phyloP scores from a whole-genome alignment of 192 early-diverging fungal genomes.

The Linnemannia schmuckeri region DNA sequence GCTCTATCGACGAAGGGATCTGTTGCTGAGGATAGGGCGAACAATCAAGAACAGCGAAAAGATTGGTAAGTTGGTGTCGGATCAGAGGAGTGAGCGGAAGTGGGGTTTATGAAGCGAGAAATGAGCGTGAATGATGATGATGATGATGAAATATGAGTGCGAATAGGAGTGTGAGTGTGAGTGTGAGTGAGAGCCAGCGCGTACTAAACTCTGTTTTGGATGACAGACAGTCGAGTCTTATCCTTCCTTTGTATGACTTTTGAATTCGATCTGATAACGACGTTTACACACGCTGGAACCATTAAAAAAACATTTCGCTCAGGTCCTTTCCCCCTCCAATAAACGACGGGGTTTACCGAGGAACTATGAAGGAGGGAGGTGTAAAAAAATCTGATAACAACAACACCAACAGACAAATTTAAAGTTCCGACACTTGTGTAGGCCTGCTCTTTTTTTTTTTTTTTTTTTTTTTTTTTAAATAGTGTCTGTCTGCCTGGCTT shows the following conservation, averaged over 20 bases:
- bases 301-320: not conserved
- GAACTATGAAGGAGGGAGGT: not conserved
- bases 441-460: not conserved
- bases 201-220: not conserved
- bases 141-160: not conserved
- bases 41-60: too few species aligned
- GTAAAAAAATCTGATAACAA: not conserved
- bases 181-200: not conserved
- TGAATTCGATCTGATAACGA: conserved; percentile 4
- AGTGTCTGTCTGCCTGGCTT: not conserved
- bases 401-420: not conserved
- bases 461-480: not conserved
- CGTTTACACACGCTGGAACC: too few species aligned
- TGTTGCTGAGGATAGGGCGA: too few species aligned
- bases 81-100: not conserved
- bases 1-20: too few species aligned
- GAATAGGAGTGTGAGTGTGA: not conserved
- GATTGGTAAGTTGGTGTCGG: too few species aligned
- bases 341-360: not conserved
- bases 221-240: not conserved
- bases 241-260: not conserved
- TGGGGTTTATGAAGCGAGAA: not conserved
- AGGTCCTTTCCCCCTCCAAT: not conserved
- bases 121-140: not conserved
- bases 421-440: not conserved